Conservation (phyloP, 1,284 basidiomycete genomes). For the Pterulicium gracile region DNA sequence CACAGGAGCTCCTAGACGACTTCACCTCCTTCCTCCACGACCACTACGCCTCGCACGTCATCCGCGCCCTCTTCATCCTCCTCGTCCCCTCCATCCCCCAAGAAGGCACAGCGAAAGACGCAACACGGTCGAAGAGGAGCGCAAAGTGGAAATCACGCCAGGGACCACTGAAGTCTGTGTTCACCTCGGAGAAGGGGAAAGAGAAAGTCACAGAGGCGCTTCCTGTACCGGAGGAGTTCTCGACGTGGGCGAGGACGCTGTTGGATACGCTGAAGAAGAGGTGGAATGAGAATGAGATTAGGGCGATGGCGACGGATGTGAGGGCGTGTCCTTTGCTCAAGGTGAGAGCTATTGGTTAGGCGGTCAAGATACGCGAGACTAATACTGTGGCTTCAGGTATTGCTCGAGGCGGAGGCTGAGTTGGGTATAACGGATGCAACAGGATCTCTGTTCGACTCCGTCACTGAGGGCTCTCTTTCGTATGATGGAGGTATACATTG, state of each 20-base stretch:
- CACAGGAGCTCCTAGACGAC: conserved; percentile 57
- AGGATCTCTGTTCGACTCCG: conserved; percentile 73
- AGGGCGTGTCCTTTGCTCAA: conserved; percentile 55
- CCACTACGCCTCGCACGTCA: conserved; percentile 80
- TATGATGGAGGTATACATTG: too few relatives aligned
- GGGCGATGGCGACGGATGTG: conserved; percentile 71
- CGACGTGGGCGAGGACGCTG: conserved; percentile 36
- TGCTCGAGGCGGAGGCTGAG: conserved; percentile 71
- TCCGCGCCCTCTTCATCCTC: conserved; percentile 70
- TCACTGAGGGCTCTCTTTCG: conserved; percentile 76
- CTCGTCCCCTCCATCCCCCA: conserved; percentile 46
- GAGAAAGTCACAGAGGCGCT: conserved; percentile 18
- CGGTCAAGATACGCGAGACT: conserved; percentile 1
- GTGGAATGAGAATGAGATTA: conserved; percentile 64
- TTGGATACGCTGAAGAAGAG: conserved; percentile 41
- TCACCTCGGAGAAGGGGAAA: conserved; percentile 34
- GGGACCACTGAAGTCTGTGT: conserved; percentile 65
- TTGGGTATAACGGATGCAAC: conserved; percentile 44
- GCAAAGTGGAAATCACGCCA: conserved; percentile 66
- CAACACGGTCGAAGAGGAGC: conserved; percentile 68
- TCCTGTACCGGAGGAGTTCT: conserved; percentile 41
- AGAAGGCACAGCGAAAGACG: conserved; percentile 24
- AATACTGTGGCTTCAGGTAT: conserved; percentile 38
- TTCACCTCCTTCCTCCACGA: conserved; percentile 64
- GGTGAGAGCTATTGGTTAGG: background rate